Evolutionary conservation across 2,329 filamentous ascomycete genomes (phyloP).

Genomic region (Fusarium luffae): DNA sequence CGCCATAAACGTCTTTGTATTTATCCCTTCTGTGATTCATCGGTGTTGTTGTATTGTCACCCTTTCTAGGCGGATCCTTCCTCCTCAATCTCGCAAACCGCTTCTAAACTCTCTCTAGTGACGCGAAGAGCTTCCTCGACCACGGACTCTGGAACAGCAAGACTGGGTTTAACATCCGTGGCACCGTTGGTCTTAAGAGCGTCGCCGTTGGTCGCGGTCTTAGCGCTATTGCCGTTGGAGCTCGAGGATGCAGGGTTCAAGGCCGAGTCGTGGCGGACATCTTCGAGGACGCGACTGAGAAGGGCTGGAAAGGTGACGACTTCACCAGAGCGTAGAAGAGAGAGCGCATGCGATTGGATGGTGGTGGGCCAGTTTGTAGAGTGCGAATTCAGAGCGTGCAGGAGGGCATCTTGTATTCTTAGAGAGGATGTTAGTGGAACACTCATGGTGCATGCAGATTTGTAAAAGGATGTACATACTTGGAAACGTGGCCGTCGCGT

Average conservation of each 20-base stretch:
- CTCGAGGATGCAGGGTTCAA: conserved; percentile 43
- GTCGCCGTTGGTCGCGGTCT: conserved; percentile 49
- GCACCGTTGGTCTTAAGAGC: conserved; percentile 45
- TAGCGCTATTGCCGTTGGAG: conserved; percentile 48
- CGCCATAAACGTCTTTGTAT: background rate
- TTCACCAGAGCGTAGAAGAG: conserved; percentile 69
- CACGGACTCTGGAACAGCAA: conserved; percentile 69
- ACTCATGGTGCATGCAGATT: background rate
- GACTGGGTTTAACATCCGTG: conserved; percentile 48
- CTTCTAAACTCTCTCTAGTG: conserved; percentile 68
- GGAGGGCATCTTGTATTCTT: conserved; percentile 71
- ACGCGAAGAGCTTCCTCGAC: conserved; percentile 71
- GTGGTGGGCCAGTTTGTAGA: conserved; percentile 70
- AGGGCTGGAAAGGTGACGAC: conserved; percentile 70
- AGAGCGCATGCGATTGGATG: conserved; percentile 68
- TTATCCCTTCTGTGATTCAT: background rate
- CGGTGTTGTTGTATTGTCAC: background rate
- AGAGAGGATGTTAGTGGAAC: conserved; percentile 7
- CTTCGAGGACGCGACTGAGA: conserved; percentile 69
- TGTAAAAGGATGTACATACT: conserved; percentile 54
- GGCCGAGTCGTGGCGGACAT: conserved; percentile 64
- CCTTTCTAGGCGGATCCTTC: conserved; percentile 20
- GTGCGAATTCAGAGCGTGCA: conserved; percentile 70
- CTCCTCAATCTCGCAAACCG: conserved; percentile 56
- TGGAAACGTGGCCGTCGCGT: conserved; percentile 67